Base-by-base conservation (phyloP, 176 grass and related monocot species). In the Avena atlantica region DNA sequence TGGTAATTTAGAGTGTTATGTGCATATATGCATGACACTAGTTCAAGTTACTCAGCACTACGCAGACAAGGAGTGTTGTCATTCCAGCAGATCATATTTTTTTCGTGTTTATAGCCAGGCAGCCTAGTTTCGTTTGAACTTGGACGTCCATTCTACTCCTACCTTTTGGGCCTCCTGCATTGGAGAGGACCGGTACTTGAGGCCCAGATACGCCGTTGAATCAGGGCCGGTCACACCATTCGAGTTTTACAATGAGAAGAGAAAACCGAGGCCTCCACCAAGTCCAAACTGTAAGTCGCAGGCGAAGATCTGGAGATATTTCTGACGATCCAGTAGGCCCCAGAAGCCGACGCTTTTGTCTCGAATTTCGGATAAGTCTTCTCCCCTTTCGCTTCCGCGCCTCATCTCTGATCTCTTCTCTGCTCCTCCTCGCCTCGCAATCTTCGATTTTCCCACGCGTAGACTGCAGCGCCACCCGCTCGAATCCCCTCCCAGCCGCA, bases 331-430 rank as follows among this genome's bases (percentile, higher is more conserved):
- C 72, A 1, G 85, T 73, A 12, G 67, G 85, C 8, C 79, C 72
- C 52, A 71, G 78, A 59, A 2, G 71, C 62, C 29, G 52, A 84
- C 79, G 64, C 84, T 86, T 90, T 86, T 86, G 83, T 16, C 64
- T 65, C 14, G 40, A 42, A 42, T 42, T 42, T 42, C 40, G 24
- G 84, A 90, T 83, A 86, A 86, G 56, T 51, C 49, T 50, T 1
- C 37, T 1, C 68, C 67, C 0, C 34, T 11, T 70, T 6, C 17
- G 23, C 70, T 20, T 10, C 72, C 61, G 25, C 58, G 48, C 6
- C 59, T 42, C 48, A 4, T 15, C 75, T 31, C 63, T 3, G 61
- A 64, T 16, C 64, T 37, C 12, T 37, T 4, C 7, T 44, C 80
- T 31, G 29, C 29, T 5, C 29, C 80, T 70, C 49, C 20, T 4